Evolutionary conservation across 2,329 filamentous ascomycete genomes (phyloP).

Genomic region (Claviceps spartinae): DNA sequence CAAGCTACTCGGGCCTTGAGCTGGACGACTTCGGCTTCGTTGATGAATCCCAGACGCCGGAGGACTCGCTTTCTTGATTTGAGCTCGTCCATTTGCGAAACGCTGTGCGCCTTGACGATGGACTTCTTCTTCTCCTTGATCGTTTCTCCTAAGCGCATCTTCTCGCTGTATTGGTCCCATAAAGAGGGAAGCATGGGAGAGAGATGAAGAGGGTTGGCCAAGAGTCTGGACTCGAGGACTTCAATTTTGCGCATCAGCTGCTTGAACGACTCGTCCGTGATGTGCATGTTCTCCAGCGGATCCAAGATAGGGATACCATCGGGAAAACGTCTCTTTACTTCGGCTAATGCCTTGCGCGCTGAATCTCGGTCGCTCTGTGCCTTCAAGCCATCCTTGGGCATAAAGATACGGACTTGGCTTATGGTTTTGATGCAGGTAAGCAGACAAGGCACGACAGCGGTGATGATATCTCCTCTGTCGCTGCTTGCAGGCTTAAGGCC

Average conservation of each 20-base stretch:
- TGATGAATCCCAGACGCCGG: conserved; percentile 87
- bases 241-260: conserved; percentile 91
- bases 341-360: conserved; percentile 56
- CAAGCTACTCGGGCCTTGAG: conserved; percentile 95
- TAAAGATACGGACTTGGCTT: conserved; percentile 68
- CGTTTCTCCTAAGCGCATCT: conserved; percentile 60
- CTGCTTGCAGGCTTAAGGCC: conserved; percentile 35
- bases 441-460: conserved; percentile 56
- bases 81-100: conserved; percentile 88
- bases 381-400: conserved; percentile 60
- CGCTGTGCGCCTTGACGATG: conserved; percentile 70
- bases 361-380: conserved; percentile 50
- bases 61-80: conserved; percentile 93
- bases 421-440: conserved; percentile 76
- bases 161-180: conserved; percentile 75
- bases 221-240: conserved; percentile 77
- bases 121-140: conserved; percentile 84
- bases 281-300: conserved; percentile 92
- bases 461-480: conserved; percentile 17
- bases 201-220: conserved; percentile 83
- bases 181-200: conserved; percentile 72
- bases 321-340: conserved; percentile 77
- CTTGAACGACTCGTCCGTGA: conserved; percentile 86
- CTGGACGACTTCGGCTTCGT: conserved; percentile 88
- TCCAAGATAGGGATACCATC: conserved; percentile 84